Conservation (phyloP, 23 red algal genomes). For the Gracilaria gracilis region DNA sequence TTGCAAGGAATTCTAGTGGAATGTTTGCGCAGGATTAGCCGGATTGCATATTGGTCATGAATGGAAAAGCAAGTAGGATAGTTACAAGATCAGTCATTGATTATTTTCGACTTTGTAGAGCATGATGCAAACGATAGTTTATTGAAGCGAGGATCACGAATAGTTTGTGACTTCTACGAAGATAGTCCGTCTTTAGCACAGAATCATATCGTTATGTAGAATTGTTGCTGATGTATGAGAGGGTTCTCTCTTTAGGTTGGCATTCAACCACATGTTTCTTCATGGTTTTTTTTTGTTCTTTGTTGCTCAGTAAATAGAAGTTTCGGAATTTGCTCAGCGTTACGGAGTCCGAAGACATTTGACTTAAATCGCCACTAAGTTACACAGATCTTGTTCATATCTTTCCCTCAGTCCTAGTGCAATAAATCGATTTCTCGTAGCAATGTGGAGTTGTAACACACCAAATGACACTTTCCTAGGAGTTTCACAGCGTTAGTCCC, state of each 20-base stretch:
- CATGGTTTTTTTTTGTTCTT: no score
- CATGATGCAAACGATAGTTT: constrained; percentile 23
- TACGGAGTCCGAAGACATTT: not conserved
- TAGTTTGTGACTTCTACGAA: not conserved
- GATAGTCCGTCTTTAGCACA: constrained; percentile 26
- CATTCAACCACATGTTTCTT: no score
- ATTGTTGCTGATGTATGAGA: constrained; percentile 1
- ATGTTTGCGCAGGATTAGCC: not conserved
- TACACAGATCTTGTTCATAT: no score
- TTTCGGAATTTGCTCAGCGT: not conserved
- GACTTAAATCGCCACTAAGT: not conserved
- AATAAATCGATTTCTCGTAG: no score
- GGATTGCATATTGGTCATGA: not conserved
- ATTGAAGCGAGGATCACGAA: constrained; percentile 12
- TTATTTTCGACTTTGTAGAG: not conserved
- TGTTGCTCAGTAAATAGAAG: constrained; percentile 20
- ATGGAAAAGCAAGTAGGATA: not conserved
- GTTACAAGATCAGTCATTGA: constrained; percentile 2
- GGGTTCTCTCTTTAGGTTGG: constrained; percentile 1
- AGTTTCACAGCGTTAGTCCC: no score
- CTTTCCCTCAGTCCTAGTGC: no score
- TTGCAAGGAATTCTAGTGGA: not conserved
- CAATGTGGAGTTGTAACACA: no score
- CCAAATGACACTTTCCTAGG: no score
- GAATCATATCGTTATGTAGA: constrained; percentile 9